Conservation (phyloP, 2,329 filamentous ascomycete species). For the Lanzia echinophila region DNA sequence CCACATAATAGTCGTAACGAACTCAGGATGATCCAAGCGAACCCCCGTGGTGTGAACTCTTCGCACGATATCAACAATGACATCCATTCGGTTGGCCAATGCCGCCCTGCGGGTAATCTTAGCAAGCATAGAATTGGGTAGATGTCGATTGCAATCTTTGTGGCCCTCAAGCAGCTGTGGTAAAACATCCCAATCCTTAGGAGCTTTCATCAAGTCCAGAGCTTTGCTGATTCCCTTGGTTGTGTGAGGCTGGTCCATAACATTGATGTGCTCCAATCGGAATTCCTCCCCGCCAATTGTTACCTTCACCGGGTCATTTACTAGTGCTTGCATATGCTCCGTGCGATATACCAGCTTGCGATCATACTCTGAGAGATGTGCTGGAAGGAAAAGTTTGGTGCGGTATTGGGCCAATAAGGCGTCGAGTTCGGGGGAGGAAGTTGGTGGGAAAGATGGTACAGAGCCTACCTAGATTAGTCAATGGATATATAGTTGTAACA, state of each 20-base stretch:
- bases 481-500: not conserved
- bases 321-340: constrained; percentile 42
- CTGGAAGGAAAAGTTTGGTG: constrained; percentile 54
- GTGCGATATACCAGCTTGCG: constrained; percentile 45
- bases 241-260: constrained; percentile 18
- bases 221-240: constrained; percentile 12
- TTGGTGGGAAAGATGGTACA: constrained; percentile 38
- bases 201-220: constrained; percentile 27
- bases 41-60: constrained; percentile 25
- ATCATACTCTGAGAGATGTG: constrained; percentile 48
- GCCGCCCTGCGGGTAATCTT: constrained; percentile 16
- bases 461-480: constrained; percentile 15
- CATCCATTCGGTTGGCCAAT: constrained; percentile 19
- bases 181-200: constrained; percentile 30
- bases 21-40: constrained; percentile 12
- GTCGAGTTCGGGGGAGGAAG: constrained; percentile 49
- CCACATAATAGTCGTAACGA: constrained; percentile 18
- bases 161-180: constrained; percentile 28
- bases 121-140: not conserved
- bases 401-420: constrained; percentile 46
- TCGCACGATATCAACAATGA: constrained; percentile 27
- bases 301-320: constrained; percentile 49
- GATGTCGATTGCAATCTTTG: constrained; percentile 9
- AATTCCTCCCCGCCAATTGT: constrained; percentile 48
- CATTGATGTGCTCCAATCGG: constrained; percentile 24